A percentile compares a stretch with the other conserved stretches of the same genome.
Evolutionary conservation across 1,284 basidiomycete species (phyloP).

Genomic region (Cutaneotrichosporon cyanovorans): DNA sequence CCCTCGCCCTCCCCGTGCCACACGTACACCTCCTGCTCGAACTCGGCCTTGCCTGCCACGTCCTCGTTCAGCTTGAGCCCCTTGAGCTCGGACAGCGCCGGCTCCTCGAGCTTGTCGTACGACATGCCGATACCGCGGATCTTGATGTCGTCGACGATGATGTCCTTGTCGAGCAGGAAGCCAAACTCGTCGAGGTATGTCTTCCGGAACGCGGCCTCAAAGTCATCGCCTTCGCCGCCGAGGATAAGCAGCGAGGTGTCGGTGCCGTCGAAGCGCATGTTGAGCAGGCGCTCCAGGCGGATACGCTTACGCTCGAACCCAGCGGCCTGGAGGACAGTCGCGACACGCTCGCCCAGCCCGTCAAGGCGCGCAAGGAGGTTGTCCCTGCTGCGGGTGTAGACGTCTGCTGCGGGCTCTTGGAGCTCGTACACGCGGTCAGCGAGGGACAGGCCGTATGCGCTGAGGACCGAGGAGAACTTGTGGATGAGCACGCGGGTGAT

Average conservation of each 20-base stretch:
- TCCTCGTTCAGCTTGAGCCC: constrained; percentile 9
- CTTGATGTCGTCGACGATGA: constrained; percentile 88
- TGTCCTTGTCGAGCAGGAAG: constrained; percentile 72
- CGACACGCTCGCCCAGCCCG: constrained; percentile 58
- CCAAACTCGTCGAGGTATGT: constrained; percentile 81
- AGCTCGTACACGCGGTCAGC: constrained; percentile 77
- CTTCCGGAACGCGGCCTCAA: constrained; percentile 67
- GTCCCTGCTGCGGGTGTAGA: constrained; percentile 38
- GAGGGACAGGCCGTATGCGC: constrained; percentile 80
- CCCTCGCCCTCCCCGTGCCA: constrained; percentile 5
- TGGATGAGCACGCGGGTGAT: constrained; percentile 81
- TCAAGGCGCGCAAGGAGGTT: constrained; percentile 60
- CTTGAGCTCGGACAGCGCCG: constrained; percentile 66
- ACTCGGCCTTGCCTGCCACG: constrained; percentile 41
- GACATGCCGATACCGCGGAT: constrained; percentile 73
- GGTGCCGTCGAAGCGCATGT: constrained; percentile 75
- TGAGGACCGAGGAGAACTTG: constrained; percentile 75
- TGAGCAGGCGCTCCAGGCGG: constrained; percentile 69
- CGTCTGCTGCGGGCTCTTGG: constrained; percentile 46
- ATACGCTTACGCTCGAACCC: constrained; percentile 58
- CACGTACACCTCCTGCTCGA: constrained; percentile 28
- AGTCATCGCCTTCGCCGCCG: constrained; percentile 58
- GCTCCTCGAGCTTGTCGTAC: constrained; percentile 71
- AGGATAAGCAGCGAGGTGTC: constrained; percentile 84
- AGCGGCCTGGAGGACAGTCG: constrained; percentile 61